Evolutionary conservation across 2,329 filamentous ascomycete genomes (phyloP), one percentile per base, ranked within the genome.

Genomic region (Amauroascus niger): DNA sequence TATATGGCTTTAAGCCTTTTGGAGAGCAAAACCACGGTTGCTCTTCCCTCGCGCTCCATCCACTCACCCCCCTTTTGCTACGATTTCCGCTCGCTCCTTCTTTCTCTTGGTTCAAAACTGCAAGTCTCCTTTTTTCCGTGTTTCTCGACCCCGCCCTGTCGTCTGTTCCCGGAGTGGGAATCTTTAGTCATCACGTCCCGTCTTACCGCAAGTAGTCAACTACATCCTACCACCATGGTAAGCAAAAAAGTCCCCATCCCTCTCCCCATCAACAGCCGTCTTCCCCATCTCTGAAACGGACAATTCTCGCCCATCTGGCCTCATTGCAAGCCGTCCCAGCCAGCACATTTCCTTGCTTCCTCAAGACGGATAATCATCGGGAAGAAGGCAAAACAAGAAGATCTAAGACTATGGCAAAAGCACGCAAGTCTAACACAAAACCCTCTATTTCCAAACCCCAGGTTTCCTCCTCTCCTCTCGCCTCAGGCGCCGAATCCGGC

Each of bases 401-500:
- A 48, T 33, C 43, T 5, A 30, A 30, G 26, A 43, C 37, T 20
- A 53, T 53, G 51, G 44, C 45, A 14, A 47, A 49, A 48, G n/a
- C 22, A 16, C 51, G 43, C 51, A 53, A 53, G 40, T 53, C 51
- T 49, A 53, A 53, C 35, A 16, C 11, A 18, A 48, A 48, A 32
- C 51, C 43, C 13, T 16, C 43, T 41, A 4, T 45, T 18, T 26
- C 51, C 20, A 47, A 53, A 53, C 33, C 32, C 8, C 53, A 55
- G 53, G 50, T 26, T 44, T 70, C 59, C 71, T 69, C 62, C 64
- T 71, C 63, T 71, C 70, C 63, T 72, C 71, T 54, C 68, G 70
- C 53, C 58, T 74, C 71, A 40, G 72, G 71, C 53, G 64, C 70
- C 41, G 71, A 74, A 56, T 84, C 83, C 47, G 82, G 82, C 56